Evolutionary conservation across 495 filamentous ascomycete species (phyloP).

Genomic region (Evansstolkia leycettana): DNA sequence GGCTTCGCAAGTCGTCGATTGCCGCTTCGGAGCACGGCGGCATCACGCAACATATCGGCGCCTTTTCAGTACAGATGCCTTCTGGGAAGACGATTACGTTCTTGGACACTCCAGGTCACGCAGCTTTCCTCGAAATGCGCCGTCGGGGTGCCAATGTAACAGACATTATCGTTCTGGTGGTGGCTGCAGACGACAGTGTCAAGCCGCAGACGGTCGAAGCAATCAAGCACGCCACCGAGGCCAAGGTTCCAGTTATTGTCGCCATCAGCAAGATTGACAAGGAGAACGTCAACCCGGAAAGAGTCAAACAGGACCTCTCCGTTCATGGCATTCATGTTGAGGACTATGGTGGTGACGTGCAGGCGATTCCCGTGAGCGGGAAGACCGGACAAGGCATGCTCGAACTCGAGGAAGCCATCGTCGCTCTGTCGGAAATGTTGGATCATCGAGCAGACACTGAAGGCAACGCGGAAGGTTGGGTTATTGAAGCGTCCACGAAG

Average conservation of each 20-base stretch:
- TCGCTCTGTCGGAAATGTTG: constrained; percentile 74
- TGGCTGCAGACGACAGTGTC: constrained; percentile 94
- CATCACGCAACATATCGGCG: constrained; percentile 98
- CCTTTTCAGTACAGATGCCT: constrained; percentile 86
- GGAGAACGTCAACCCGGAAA: constrained; percentile 60
- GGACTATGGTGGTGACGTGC: constrained; percentile 89
- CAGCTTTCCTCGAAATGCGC: constrained; percentile 91
- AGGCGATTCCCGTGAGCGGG: constrained; percentile 80
- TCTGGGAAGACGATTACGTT: constrained; percentile 86
- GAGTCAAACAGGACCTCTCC: constrained; percentile 78
- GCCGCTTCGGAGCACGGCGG: constrained; percentile 87
- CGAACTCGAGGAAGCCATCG: constrained; percentile 80
- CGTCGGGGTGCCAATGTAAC: constrained; percentile 92
- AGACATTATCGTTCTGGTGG: constrained; percentile 92
- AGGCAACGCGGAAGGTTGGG: constrained; percentile 81
- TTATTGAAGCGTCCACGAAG: constrained; percentile 88
- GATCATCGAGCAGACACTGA: constrained; percentile 73
- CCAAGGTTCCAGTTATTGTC: constrained; percentile 90
- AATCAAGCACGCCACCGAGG: constrained; percentile 83
- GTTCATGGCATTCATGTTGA: constrained; percentile 83
- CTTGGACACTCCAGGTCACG: constrained; percentile 93
- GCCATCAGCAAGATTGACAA: constrained; percentile 99
- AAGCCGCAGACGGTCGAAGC: constrained; percentile 96
- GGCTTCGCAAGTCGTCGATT: constrained; percentile 82
- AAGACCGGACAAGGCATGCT: constrained; percentile 90